A percentile compares a stretch with the other conserved stretches of the same genome.
Conservation (phyloP, 305 asterid species). For the Coffea humblotiana region DNA sequence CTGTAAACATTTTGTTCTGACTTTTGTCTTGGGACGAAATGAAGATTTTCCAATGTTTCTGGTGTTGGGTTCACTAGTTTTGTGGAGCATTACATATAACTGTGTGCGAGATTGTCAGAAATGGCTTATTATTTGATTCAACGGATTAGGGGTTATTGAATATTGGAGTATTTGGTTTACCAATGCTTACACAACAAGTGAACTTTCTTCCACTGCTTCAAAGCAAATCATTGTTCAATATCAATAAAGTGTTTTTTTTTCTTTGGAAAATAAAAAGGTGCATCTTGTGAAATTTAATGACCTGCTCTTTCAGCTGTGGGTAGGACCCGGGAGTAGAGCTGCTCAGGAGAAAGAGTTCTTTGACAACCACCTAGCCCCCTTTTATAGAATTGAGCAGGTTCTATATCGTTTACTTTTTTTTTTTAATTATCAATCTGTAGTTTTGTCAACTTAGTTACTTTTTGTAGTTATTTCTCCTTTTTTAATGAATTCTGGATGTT, state of each 20-base stretch:
- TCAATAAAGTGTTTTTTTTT: neutral
- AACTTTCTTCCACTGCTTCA: neutral
- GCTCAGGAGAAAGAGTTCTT: constrained; percentile 91
- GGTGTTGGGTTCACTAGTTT: neutral
- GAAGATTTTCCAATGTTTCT: neutral
- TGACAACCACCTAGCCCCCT: constrained; percentile 93
- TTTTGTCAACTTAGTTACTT: neutral
- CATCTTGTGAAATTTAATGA: neutral
- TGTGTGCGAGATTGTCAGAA: neutral
- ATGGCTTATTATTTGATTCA: neutral
- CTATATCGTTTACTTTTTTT: constrained; percentile 7
- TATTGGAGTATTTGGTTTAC: neutral
- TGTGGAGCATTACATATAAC: neutral
- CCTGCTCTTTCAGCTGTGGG: constrained; percentile 77
- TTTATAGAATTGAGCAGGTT: constrained; percentile 99
- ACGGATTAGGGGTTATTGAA: neutral
- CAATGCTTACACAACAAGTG: neutral
- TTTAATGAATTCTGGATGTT: neutral
- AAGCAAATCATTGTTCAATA: neutral
- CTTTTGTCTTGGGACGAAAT: neutral
- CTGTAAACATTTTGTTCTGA: neutral
- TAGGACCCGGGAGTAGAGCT: constrained; percentile 98
- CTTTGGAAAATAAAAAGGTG: too few relatives aligned
- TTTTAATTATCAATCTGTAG: neutral
- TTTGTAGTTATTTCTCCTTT: neutral